A percentile compares a stretch with the other conserved stretches of the same genome.
Conservation (phyloP, 805 yeast genomes). For the Yarrowia deformans region DNA sequence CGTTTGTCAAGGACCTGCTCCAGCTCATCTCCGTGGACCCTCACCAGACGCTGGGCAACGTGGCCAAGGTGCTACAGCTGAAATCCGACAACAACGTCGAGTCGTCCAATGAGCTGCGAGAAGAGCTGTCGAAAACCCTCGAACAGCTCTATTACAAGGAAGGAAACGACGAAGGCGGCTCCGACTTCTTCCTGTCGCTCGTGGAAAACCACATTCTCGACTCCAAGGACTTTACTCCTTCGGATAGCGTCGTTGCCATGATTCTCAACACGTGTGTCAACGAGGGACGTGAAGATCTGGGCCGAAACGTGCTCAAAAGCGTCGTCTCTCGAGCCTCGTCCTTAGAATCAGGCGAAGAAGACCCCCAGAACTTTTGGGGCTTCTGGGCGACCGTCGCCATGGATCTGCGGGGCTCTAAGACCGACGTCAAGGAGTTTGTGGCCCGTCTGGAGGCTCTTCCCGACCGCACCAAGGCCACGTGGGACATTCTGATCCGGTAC, state of each 20-base stretch:
- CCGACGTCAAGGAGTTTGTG: constrained; percentile 2
- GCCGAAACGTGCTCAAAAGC: constrained; percentile 22
- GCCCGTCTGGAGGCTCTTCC: not conserved
- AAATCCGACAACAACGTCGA: not conserved
- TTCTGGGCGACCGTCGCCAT: constrained; percentile 26
- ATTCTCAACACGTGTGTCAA: constrained; percentile 15
- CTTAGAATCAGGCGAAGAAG: not conserved
- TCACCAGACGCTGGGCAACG: constrained; percentile 25
- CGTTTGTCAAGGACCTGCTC: constrained; percentile 34
- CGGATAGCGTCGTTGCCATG: constrained; percentile 21
- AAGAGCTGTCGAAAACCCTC: not conserved
- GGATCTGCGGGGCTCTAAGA: constrained; percentile 9
- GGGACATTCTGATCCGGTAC: constrained; percentile 52
- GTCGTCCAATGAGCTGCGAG: constrained; percentile 16
- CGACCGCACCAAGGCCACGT: constrained; percentile 47
- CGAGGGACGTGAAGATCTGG: constrained; percentile 22
- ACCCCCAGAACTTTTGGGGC: constrained; percentile 22
- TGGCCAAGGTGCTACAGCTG: constrained; percentile 20
- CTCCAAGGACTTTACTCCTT: constrained; percentile 12
- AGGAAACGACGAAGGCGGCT: constrained; percentile 5
- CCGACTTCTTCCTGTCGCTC: constrained; percentile 22
- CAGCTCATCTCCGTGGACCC: constrained; percentile 4
- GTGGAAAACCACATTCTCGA: constrained; percentile 28
- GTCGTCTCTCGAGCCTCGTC: not conserved
- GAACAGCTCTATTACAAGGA: constrained; percentile 31